A percentile compares a stretch with the other conserved stretches of the same genome.
Evolutionary conservation across 2,329 filamentous ascomycete genomes (phyloP).

Genomic region (Spiromastix sp.): DNA sequence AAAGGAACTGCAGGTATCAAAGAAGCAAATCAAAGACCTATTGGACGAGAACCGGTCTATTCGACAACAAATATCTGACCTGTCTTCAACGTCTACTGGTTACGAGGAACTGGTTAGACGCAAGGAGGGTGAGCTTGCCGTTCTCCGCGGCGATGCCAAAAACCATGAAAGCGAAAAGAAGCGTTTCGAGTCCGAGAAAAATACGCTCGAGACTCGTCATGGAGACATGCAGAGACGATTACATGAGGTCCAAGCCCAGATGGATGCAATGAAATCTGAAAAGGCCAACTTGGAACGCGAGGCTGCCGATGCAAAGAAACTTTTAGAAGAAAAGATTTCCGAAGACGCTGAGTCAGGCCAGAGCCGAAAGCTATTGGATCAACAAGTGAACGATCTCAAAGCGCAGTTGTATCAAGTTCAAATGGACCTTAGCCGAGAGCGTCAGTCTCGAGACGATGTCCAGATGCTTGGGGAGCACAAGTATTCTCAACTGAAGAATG

Average conservation of each 20-base stretch:
- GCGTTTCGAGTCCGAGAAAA: slow-evolving; percentile 68
- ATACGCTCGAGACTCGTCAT: slow-evolving; percentile 60
- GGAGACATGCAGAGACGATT: slow-evolving; percentile 67
- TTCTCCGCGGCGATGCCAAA: slow-evolving; percentile 75
- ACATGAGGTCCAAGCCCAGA: slow-evolving; percentile 76
- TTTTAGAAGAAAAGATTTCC: slow-evolving; percentile 79
- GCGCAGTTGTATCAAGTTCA: slow-evolving; percentile 74
- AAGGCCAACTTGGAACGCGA: slow-evolving; percentile 79
- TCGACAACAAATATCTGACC: slow-evolving; percentile 72
- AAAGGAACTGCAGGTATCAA: slow-evolving; percentile 68
- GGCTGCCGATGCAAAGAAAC: slow-evolving; percentile 72
- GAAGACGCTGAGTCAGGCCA: slow-evolving; percentile 79
- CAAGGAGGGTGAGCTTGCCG: slow-evolving; percentile 84
- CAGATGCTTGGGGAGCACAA: slow-evolving; percentile 85
- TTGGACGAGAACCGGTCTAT: slow-evolving; percentile 70
- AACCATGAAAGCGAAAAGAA: slow-evolving; percentile 73
- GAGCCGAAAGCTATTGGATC: slow-evolving; percentile 71
- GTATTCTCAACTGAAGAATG: slow-evolving; percentile 67
- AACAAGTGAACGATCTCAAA: slow-evolving; percentile 81
- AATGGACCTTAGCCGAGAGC: slow-evolving; percentile 78
- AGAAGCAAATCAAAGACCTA: slow-evolving; percentile 65
- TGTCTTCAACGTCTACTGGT: slow-evolving; percentile 84
- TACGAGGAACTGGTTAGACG: slow-evolving; percentile 89
- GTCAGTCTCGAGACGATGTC: slow-evolving; percentile 89
- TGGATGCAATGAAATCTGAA: slow-evolving; percentile 76